Evolutionary conservation across 2,329 filamentous ascomycete species (phyloP).

Genomic region (Westerdykella ornata): DNA sequence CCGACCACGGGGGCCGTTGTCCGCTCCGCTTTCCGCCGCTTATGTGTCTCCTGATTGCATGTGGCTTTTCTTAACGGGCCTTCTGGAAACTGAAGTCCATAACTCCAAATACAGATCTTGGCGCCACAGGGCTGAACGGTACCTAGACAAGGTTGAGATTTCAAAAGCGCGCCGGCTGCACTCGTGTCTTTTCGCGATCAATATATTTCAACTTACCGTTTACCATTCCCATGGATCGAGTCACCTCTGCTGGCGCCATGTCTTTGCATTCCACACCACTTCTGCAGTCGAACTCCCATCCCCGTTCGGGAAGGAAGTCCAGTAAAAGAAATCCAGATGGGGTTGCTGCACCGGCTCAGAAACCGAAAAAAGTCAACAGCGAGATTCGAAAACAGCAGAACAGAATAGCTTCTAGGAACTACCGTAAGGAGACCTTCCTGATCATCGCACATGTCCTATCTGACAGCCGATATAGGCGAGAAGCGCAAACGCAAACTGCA

Average conservation of each 20-base stretch:
- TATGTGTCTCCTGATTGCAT: slow-evolving; percentile 10
- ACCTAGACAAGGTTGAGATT: slow-evolving; percentile 6
- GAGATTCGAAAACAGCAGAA: slow-evolving; percentile 36
- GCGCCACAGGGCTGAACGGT: slow-evolving; percentile 8
- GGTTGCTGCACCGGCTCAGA: slow-evolving; percentile 12
- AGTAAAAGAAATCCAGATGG: slow-evolving; percentile 7
- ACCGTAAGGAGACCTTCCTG: slow-evolving; percentile 19
- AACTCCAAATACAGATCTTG: slow-evolving; percentile 14
- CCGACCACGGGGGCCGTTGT: too few species aligned
- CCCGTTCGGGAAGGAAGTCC: slow-evolving; percentile 2
- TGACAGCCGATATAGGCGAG: slow-evolving; percentile 18
- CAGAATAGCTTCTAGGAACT: slow-evolving; percentile 34
- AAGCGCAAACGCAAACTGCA: slow-evolving; percentile 35
- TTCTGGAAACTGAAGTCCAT: slow-evolving; percentile 12
- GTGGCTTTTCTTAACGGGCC: slow-evolving; percentile 26
- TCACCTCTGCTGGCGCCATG: slow-evolving; percentile 20
- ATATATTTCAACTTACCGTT: slow-evolving; percentile 7
- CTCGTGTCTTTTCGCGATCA: not conserved
- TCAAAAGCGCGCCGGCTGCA: slow-evolving; percentile 16
- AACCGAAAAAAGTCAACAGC: slow-evolving; percentile 32
- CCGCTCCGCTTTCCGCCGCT: slow-evolving; percentile 1
- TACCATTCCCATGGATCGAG: slow-evolving; percentile 3
- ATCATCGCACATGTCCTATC: not conserved
- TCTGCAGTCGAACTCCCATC: slow-evolving; percentile 5
- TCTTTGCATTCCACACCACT: slow-evolving; percentile 6